Conservation (phyloP, 768 basidiomycete genomes). For the Agrocybe praecox region DNA sequence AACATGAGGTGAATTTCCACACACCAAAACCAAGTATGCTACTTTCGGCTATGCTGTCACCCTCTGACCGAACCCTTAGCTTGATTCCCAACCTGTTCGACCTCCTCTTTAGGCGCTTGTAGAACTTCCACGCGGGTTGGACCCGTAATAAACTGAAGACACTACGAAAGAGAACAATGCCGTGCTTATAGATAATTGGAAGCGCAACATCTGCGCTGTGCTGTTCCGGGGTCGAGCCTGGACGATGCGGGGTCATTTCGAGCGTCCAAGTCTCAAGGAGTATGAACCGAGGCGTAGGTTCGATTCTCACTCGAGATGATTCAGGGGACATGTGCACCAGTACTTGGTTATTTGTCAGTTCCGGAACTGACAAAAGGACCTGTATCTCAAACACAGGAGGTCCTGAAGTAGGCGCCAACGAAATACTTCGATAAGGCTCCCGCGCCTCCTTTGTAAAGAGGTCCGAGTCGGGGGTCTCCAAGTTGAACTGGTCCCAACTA, state of each 20-base stretch:
- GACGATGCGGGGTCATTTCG: conserved; percentile 35
- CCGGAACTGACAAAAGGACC: conserved; percentile 72
- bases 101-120: conserved; percentile 56
- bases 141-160: conserved; percentile 72
- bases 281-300: conserved; percentile 69
- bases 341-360: conserved; percentile 68
- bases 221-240: conserved; percentile 17
- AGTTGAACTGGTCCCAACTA: conserved; percentile 61
- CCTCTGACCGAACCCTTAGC: conserved; percentile 26
- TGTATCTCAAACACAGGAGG: conserved; percentile 64
- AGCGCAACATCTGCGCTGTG: conserved; percentile 56
- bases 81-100: conserved; percentile 32
- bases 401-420: conserved; percentile 33
- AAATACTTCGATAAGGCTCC: conserved; percentile 63
- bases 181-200: conserved; percentile 83
- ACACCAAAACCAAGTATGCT: conserved; percentile 42
- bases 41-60: conserved; percentile 18
- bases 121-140: conserved; percentile 76
- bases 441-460: conserved; percentile 62
- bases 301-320: conserved; percentile 61
- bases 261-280: conserved; percentile 76
- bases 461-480: conserved; percentile 77
- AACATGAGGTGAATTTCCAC: conserved; percentile 11
- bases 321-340: conserved; percentile 67
- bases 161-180: conserved; percentile 81